A percentile compares a stretch with the other conserved stretches of the same genome.
phyloP scores from a whole-genome alignment of 495 filamentous ascomycete species.

The Neurospora sp. region DNA sequence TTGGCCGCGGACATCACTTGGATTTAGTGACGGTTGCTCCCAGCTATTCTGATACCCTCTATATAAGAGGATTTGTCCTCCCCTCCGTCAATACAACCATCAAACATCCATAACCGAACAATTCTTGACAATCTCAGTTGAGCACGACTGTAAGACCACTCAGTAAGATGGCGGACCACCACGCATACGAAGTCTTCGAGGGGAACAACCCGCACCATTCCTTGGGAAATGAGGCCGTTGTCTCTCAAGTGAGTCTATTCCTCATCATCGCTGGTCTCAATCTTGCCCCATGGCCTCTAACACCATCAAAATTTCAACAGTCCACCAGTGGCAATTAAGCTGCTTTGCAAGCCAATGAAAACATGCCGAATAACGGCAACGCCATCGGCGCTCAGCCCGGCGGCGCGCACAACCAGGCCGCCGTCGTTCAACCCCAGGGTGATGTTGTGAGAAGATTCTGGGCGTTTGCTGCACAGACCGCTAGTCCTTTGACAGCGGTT shows the following conservation, averaged over 20 bases:
- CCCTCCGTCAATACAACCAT: not conserved
- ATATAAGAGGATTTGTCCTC: too few relatives aligned
- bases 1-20: too few relatives aligned
- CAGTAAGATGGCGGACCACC: too few relatives aligned
- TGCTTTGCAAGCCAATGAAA: not conserved
- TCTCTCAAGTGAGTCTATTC: not conserved
- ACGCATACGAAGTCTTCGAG: not conserved
- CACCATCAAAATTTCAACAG: not conserved
- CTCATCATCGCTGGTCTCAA: not conserved
- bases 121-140: too few relatives aligned
- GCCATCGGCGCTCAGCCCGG: not conserved
- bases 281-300: not conserved
- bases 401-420: not conserved
- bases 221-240: not conserved
- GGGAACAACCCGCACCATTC: not conserved
- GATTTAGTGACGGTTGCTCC: too few relatives aligned
- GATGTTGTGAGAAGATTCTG: too few relatives aligned
- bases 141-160: not conserved
- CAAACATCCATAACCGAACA: not conserved
- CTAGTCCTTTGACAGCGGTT: too few relatives aligned
- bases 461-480: too few relatives aligned
- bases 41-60: too few relatives aligned
- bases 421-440: not conserved
- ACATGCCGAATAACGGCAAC: not conserved
- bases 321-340: not conserved